Evolutionary conservation across 768 basidiomycete species (phyloP).

Genomic region (Suillus spraguei): DNA sequence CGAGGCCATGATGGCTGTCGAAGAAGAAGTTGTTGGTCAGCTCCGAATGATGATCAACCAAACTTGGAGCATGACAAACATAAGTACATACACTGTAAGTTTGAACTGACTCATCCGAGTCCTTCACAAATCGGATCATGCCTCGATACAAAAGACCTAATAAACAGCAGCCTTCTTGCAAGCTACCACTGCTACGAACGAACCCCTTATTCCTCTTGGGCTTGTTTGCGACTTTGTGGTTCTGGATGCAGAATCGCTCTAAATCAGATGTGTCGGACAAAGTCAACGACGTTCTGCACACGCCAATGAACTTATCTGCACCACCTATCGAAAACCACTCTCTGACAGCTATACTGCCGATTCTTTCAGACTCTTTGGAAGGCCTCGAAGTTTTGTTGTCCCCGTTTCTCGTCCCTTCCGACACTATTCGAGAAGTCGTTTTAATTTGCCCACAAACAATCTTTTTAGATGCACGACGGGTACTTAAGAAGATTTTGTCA

Average conservation of each 20-base stretch:
- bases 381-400: slow-evolving; percentile 37
- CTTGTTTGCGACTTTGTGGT: background rate
- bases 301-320: slow-evolving; percentile 1
- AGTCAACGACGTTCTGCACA: background rate
- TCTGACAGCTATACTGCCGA: slow-evolving; percentile 52
- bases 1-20: slow-evolving; percentile 41
- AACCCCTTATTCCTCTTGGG: background rate
- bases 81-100: background rate
- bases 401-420: slow-evolving; percentile 40
- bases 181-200: background rate
- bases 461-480: slow-evolving; percentile 35
- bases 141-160: background rate
- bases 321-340: slow-evolving; percentile 32
- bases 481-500: slow-evolving; percentile 36
- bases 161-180: background rate
- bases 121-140: too few relatives aligned
- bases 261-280: background rate
- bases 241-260: background rate
- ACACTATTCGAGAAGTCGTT: slow-evolving; percentile 45
- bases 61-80: slow-evolving; percentile 7
- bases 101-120: too few relatives aligned
- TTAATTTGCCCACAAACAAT: slow-evolving; percentile 46
- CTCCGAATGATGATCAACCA: slow-evolving; percentile 1
- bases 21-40: slow-evolving; percentile 10
- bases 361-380: slow-evolving; percentile 38